Base-by-base conservation (phyloP, 352 stramenopile species). In the Globisporangium ultimum region DNA sequence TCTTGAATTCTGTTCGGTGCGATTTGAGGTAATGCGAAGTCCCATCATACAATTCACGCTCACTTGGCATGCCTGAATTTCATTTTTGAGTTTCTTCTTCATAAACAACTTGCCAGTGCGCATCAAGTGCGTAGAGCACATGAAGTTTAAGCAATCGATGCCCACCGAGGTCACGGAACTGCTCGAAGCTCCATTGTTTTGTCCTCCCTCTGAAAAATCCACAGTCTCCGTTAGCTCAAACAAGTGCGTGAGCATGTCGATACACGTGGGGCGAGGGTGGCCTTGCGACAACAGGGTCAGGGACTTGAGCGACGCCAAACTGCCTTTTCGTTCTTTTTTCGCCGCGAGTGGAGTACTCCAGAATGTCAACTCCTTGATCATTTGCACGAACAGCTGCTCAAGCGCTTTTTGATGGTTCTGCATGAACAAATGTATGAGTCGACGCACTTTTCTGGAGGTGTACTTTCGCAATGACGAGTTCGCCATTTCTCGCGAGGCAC, bases 21-120 rank as follows among this genome's bases (percentile, higher is more conserved):
- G 79, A 15, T 89, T 48, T 45, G 70, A 76, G 42, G 83, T 89
- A 58, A 93, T 80, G 12, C 77, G 80, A 10, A 95, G 66, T 12
- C 86, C 86, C 81, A 95, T 88, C 86, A 95, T 95, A 60, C 86
- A 95, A 60, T 95, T 95, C 40, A 91, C 64, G 59, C 77, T 88
- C 42, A 92, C 68, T 32, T 87, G 63, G 22, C 78, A 91, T 28
- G 58, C 55, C 63, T 92, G 82, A 11, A 92, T 28, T 36, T 92
- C 80, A 50, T 95, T 91, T 53, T 86, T 86, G 22, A 92, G 70
- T 68, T 90, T 94, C 60, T 88, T 88, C 60, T 80, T 81, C 28
- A 88, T 62, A 32, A 88, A 48, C 43, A 95, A 51, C 24, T 72
- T 75, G 1, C 80, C 81, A 21, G 74, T 78, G n/a, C 76, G 73